Evolutionary conservation across 1,284 basidiomycete genomes (phyloP).

Genomic region (Earliella scabrosa): DNA sequence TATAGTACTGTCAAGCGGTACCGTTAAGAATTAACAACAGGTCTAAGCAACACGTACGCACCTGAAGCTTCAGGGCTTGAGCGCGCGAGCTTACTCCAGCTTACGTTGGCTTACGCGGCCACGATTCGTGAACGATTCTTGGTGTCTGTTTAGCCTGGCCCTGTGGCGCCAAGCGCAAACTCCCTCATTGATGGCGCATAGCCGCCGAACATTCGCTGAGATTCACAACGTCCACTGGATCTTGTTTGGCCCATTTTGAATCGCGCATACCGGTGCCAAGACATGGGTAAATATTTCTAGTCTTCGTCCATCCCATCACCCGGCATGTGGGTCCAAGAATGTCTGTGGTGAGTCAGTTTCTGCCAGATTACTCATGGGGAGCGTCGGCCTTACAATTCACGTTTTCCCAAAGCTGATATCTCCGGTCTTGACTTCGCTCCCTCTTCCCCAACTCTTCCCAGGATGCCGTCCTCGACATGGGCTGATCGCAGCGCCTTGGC

Average conservation of each 20-base stretch:
- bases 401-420: neutral
- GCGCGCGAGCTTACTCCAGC: too few relatives aligned
- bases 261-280: neutral
- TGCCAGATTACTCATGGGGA: neutral
- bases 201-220: too few relatives aligned
- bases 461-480: neutral
- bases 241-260: neutral
- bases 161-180: too few relatives aligned
- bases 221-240: slow-evolving; percentile 2
- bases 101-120: too few relatives aligned
- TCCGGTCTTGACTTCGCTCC: neutral
- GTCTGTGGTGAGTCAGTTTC: neutral
- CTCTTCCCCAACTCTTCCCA: neutral
- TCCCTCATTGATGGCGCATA: too few relatives aligned
- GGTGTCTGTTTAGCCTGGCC: too few relatives aligned
- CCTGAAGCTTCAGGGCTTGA: too few relatives aligned
- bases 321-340: neutral
- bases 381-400: neutral
- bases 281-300: neutral
- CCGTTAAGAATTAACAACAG: too few relatives aligned
- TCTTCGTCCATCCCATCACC: neutral
- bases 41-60: too few relatives aligned
- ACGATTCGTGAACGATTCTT: too few relatives aligned
- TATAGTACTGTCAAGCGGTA: too few relatives aligned
- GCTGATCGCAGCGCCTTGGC: neutral